Evolutionary conservation across 805 yeast genomes (phyloP).

Genomic region (Teunomyces kruisii): DNA sequence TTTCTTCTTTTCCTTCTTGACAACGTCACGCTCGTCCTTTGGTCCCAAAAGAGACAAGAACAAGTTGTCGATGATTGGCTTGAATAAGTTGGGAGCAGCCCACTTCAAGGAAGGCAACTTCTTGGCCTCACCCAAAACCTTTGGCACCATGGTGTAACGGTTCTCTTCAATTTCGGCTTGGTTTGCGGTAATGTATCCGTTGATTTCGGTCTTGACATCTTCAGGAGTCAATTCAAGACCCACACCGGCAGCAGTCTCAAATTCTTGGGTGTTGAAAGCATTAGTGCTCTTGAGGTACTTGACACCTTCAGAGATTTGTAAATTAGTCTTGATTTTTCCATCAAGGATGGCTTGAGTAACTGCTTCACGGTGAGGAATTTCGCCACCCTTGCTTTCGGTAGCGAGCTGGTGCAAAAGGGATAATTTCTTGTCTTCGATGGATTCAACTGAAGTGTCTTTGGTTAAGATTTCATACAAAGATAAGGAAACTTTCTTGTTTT

Average conservation of each 20-base stretch:
- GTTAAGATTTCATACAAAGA: conserved; percentile 62
- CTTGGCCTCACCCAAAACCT: conserved; percentile 74
- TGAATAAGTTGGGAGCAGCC: conserved; percentile 87
- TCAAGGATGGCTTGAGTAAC: conserved; percentile 63
- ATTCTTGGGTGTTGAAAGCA: conserved; percentile 41
- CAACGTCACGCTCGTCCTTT: conserved; percentile 89
- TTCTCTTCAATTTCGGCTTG: conserved; percentile 61
- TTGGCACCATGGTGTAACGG: conserved; percentile 79
- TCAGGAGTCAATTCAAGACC: conserved; percentile 72
- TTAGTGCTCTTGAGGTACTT: conserved; percentile 63
- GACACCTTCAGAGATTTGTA: conserved; percentile 79
- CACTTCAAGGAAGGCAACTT: conserved; percentile 75
- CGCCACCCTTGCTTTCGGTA: conserved; percentile 61
- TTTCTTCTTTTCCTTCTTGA: conserved; percentile 72
- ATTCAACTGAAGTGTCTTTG: conserved; percentile 30
- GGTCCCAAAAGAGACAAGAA: conserved; percentile 81
- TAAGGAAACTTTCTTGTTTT: conserved; percentile 79
- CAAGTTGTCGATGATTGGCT: conserved; percentile 81
- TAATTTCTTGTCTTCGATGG: conserved; percentile 54
- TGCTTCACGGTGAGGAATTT: conserved; percentile 46
- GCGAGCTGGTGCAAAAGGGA: conserved; percentile 79
- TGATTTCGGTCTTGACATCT: conserved; percentile 59
- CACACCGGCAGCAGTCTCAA: conserved; percentile 70
- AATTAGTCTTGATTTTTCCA: conserved; percentile 61
- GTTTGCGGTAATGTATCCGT: conserved; percentile 57